Evolutionary conservation across 2,329 filamentous ascomycete species (phyloP), one percentile per base, ranked within the genome.

Genomic region (Curvularia hawaiiensis): DNA sequence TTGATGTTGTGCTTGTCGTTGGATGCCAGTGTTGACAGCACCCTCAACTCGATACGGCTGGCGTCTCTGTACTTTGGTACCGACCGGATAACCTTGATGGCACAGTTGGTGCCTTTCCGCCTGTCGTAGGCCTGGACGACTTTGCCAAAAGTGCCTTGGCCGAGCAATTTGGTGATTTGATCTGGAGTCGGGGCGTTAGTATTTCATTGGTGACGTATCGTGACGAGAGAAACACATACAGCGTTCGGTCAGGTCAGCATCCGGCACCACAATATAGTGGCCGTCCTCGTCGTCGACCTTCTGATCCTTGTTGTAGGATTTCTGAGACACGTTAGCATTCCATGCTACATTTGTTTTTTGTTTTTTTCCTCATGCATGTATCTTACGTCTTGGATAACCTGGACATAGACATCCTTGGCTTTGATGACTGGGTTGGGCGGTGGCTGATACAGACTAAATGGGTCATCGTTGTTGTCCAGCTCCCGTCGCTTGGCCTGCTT

Each of bases 11-110:
- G 86, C 59, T 88, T 86, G 75, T 99, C 95, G 75, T 98, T 98
- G 43, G 90, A 90, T 64, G 93, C 90, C 46, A 99, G 82, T 0
- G 95, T 99, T 56, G 93, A 92, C 12, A 99, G 81, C 4, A 99
- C 95, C 59, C 95, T 87, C 35, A 99, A 82, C 75, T 99, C 95
- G 68, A 99, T 99, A 63, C 92, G 87, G 9, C 91, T 96, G 35
- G 95, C 95, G 79, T 99, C 95, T 46, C 95, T 89, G 74, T 99
- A 99, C 76, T 99, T 99, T 73, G 97, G 95, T 12, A 99, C 95
- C 1, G 95, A 97, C 66, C 95, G 89, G 65, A 99, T 98, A 76
- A 99, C 96, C 78, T 99, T 99, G 77, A 99, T 92, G 33, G 95
- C 95, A 65, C 96, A 96, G 74, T 93, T 91, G 66, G 84, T 84